A percentile compares a stretch with the other conserved stretches of the same genome.
Evolutionary conservation across 2,329 filamentous ascomycete species (phyloP).

Genomic region (Neofusicoccum sp.): DNA sequence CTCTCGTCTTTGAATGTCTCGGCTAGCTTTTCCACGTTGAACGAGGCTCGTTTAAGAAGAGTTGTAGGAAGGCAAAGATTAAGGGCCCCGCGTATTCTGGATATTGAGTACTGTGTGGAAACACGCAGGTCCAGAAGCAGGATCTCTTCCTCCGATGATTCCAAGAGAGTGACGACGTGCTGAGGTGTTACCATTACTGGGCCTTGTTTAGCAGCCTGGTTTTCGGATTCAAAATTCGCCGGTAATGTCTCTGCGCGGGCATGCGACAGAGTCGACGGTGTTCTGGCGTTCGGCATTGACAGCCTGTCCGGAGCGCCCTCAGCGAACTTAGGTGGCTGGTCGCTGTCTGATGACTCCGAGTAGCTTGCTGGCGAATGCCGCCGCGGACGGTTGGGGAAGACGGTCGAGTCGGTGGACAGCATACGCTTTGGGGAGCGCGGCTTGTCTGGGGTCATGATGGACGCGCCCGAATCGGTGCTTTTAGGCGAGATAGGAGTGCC

Average conservation of each 20-base stretch:
- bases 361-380: conserved; percentile 52
- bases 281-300: conserved; percentile 31
- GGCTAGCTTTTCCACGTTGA: conserved; percentile 83
- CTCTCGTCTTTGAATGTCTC: conserved; percentile 78
- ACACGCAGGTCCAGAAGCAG: conserved; percentile 86
- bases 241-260: conserved; percentile 53
- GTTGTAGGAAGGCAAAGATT: conserved; percentile 97
- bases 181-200: conserved; percentile 51
- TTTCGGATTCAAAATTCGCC: conserved; percentile 30
- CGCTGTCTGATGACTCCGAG: conserved; percentile 29
- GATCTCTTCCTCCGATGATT: conserved; percentile 53
- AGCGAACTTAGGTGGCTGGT: conserved; percentile 38
- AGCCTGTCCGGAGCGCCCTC: conserved; percentile 30
- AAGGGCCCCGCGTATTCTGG: conserved; percentile 76
- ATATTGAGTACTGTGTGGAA: conserved; percentile 75
- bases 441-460: conserved; percentile 23
- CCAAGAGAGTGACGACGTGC: conserved; percentile 52
- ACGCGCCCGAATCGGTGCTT: conserved; percentile 11
- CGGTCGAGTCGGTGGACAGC: conserved; percentile 47
- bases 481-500: conserved; percentile 7
- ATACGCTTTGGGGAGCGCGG: conserved; percentile 53
- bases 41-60: conserved; percentile 84
- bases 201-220: conserved; percentile 24
- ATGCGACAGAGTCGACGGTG: conserved; percentile 24
- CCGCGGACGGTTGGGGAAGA: conserved; percentile 46